Percentiles rank a stretch among this genome's conserved stretches.
These are phyloP conservation scores for Bruguiera gymnorhiza DNA, from an alignment of 345 rosid genomes.

Conservation along the genomic window DNA sequence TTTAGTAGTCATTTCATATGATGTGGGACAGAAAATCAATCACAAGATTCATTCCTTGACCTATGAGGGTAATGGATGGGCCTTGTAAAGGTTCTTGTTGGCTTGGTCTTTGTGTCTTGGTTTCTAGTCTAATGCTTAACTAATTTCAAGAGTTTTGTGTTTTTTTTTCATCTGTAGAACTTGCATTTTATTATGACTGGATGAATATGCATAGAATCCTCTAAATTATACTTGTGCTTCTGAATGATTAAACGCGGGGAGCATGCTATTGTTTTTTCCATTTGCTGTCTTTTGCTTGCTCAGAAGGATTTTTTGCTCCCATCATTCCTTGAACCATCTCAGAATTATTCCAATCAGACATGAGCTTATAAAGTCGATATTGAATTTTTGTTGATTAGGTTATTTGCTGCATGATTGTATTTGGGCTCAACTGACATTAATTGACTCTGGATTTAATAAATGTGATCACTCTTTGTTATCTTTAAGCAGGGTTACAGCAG, in stretches of 20 bases:
- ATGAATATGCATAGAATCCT: neutral
- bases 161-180: neutral
- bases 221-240: neutral
- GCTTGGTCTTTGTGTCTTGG: neutral
- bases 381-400: neutral
- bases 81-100: neutral
- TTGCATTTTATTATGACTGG: neutral
- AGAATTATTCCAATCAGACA: neutral
- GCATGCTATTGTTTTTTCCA: neutral
- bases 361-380: slow-evolving; percentile 1
- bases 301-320: neutral
- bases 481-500: slow-evolving; percentile 75
- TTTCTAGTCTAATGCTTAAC: neutral
- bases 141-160: no score
- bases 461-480: slow-evolving; percentile 6
- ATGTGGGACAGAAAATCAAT: neutral
- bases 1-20: neutral
- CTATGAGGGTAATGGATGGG: neutral
- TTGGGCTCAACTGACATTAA: neutral
- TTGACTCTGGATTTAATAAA: neutral
- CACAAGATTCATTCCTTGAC: neutral
- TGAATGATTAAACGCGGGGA: neutral
- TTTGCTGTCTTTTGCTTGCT: neutral
- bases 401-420: neutral
- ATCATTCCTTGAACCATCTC: neutral